Base-by-base conservation (phyloP, 495 filamentous ascomycete species). In the Glutinoglossum americanum region DNA sequence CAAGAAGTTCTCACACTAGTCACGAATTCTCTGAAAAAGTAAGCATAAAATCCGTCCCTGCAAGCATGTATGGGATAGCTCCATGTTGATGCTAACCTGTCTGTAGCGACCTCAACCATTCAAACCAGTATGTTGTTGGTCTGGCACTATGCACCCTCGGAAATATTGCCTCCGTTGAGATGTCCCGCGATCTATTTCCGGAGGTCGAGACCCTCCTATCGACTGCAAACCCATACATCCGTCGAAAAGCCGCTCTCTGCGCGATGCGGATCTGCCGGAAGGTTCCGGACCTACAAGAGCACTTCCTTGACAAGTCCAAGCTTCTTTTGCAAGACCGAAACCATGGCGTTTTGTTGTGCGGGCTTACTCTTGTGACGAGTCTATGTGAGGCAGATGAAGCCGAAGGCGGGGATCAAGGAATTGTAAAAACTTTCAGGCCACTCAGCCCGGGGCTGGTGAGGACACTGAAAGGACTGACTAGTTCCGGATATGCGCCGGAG, bases 191-290 rank as follows among this genome's bases (percentile, higher is more conserved):
- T 70, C 74, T 98, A 23, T 98, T 97, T 70, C 75, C 85, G 62
- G 89, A 98, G 75, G 84, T 98, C 62, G 93, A 97, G 71, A 82
- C 72, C 44, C 80, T 97, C 21, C 72, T 96, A 57, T 87, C 88
- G 13, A 94, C 87, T 30, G 83, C 87, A 37, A 98, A 98, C 68
- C 90, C 92, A 11, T 98, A 98, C 63, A 94, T 97, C 65, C 81
- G 90, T 54, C 80, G 92, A 54, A 98, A 98, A 75, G 92, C 93
- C 35, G 93, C 92, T 6, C 77, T 98, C n/a, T 98, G 92, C 69
- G 92, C 92, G n/a, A 98, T 98, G 93, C 79, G 93, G 41, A 94
- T 98, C 72, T 95, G 89, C 71, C 81, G 89, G 62, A 98, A 98
- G 69, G 93, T 97, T 45, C 92, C 92, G 6, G 92, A 98, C 66